These are phyloP conservation scores for Candida glucosophila DNA, from an alignment of 1,139 yeast species.

Conservation along the genomic window DNA sequence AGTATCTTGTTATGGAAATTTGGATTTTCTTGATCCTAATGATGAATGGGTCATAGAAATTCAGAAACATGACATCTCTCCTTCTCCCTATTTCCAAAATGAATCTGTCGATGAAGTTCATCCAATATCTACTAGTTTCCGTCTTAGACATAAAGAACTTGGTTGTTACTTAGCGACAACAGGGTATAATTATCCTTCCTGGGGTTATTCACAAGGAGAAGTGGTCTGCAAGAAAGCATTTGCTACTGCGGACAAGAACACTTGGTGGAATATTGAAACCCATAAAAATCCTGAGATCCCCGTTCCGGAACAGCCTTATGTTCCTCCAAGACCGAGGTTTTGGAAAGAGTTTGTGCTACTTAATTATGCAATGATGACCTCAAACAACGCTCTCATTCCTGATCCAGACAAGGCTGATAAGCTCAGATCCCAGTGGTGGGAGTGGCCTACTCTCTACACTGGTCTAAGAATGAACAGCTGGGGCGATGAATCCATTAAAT, in stretches of 20 bases:
- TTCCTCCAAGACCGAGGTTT: slow-evolving; percentile 60
- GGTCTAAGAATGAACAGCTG: slow-evolving; percentile 71
- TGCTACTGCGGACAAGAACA: slow-evolving; percentile 48
- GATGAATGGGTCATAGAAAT: slow-evolving; percentile 73
- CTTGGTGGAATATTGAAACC: slow-evolving; percentile 79
- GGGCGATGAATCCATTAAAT: slow-evolving; percentile 41
- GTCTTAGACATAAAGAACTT: slow-evolving; percentile 49
- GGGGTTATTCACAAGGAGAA: slow-evolving; percentile 82
- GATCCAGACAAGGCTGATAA: slow-evolving; percentile 61
- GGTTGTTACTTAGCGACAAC: slow-evolving; percentile 75
- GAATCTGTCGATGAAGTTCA: slow-evolving; percentile 37
- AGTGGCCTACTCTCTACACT: slow-evolving; percentile 60
- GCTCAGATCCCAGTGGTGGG: slow-evolving; percentile 70
- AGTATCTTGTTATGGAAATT: slow-evolving; percentile 62
- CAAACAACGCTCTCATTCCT: slow-evolving; percentile 68
- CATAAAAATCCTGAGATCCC: slow-evolving; percentile 42
- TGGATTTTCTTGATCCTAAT: slow-evolving; percentile 45
- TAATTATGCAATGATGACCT: slow-evolving; percentile 72
- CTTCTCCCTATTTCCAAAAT: slow-evolving; percentile 38
- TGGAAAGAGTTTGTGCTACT: slow-evolving; percentile 63
- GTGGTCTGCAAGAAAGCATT: slow-evolving; percentile 55
- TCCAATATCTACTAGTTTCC: slow-evolving; percentile 63
- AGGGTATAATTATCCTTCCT: slow-evolving; percentile 61
- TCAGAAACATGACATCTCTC: slow-evolving; percentile 47
- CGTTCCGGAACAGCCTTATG: slow-evolving; percentile 29